Percentiles rank a stretch among this genome's conserved stretches.
Conservation (phyloP, 305 asterid genomes). For the Plantago rigida region DNA sequence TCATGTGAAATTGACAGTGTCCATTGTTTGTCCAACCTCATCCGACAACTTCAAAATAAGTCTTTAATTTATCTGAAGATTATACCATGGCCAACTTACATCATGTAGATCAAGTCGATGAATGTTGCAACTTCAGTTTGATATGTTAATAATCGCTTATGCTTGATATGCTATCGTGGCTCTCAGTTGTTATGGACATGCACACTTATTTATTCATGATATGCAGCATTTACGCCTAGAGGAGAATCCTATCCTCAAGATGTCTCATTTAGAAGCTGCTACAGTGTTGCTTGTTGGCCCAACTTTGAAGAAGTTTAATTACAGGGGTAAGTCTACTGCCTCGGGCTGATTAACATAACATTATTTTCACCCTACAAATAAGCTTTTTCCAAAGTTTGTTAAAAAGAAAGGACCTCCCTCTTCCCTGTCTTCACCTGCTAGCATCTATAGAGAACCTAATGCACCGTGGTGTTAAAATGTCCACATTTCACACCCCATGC, state of each 20-base stretch:
- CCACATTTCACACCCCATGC: neutral
- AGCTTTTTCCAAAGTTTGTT: neutral
- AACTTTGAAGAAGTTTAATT: conserved; percentile 88
- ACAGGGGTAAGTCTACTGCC: conserved; percentile 53
- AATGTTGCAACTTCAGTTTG: conserved; percentile 7
- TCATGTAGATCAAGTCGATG: conserved; percentile 6
- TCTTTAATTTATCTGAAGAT: neutral
- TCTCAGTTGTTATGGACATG: neutral
- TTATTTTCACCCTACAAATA: neutral
- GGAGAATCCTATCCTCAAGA: conserved; percentile 96
- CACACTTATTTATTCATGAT: conserved; percentile 12
- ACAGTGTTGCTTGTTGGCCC: conserved; percentile 91
- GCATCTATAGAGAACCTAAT: conserved; percentile 8
- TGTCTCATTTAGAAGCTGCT: conserved; percentile 92
- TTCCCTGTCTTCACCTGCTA: conserved; percentile 18
- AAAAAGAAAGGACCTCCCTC: neutral
- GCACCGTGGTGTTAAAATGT: conserved; percentile 6
- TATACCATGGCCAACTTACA: neutral
- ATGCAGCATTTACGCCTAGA: conserved; percentile 94
- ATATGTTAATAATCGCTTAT: conserved; percentile 6
- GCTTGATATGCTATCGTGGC: conserved; percentile 10
- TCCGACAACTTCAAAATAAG: neutral
- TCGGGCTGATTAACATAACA: conserved; percentile 16
- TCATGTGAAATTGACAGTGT: neutral
- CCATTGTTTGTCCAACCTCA: conserved; percentile 14